Evolutionary conservation across 2,329 filamentous ascomycete species (phyloP), one percentile per base, ranked within the genome.

Genomic region (Colletotrichum noveboracense): DNA sequence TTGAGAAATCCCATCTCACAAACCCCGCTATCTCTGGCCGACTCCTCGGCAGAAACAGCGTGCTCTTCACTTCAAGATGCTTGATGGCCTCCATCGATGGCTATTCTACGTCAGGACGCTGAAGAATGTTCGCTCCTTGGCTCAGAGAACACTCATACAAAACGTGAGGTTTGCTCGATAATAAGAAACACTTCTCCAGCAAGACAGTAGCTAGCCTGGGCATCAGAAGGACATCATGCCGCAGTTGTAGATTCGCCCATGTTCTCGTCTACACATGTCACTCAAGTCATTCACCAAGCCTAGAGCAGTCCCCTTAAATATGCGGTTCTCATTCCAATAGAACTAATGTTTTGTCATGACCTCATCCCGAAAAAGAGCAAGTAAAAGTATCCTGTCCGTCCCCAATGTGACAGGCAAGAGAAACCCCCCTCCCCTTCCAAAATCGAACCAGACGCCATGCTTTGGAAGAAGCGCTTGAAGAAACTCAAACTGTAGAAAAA

Each of bases 381-480:
- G 52, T 55, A 71, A 34, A 65, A 26, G 43, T 14, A 38, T 28
- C 21, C 48, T 14, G 26, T 66, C 18, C n/a, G 58, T 12, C 52
- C 58, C 72, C 68, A 38, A 66, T 43, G 36, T 38, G 48, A 71
- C 43, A 28, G 52, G 30, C 52, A 60, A 58, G 66, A 66, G 38
- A n/a, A 48, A 48, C 18, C 38, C 38, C 38, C 38, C 38, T 48
- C 18, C 52, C 68, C 32, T 32, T 32, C 55, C 55, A 58, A 58
- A 58, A 58, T 21, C 21, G 55, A 58, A 65, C 68, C 55, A 66
- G 61, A 75, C 72, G 72, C 72, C 72, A 75, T 72, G 72, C 72
- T 75, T 75, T 68, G 52, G 36, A 65, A 66, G 56, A 75, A 75
- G 72, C 72, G 72, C 72, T 75, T 58, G 34, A 61, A 75, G 64